Evolutionary conservation across 1,139 yeast genomes (phyloP).

Genomic region (Pichia sp.): DNA sequence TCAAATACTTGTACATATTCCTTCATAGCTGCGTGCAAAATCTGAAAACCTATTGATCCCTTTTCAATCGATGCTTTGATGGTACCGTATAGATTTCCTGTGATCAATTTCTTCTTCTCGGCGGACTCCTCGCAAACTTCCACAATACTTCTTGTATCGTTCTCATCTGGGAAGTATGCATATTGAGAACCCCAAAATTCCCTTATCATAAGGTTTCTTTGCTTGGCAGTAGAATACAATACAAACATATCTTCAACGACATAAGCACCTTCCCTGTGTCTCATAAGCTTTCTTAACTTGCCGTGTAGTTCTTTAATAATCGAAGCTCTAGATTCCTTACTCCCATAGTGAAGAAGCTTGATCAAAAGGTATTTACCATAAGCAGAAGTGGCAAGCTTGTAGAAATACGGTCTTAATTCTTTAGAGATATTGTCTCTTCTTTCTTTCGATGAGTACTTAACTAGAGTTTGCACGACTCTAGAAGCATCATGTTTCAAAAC

Average conservation of each 20-base stretch:
- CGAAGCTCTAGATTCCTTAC: slow-evolving; percentile 68
- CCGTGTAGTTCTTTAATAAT: slow-evolving; percentile 88
- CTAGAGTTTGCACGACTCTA: slow-evolving; percentile 89
- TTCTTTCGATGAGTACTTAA: slow-evolving; percentile 77
- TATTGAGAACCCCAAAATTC: slow-evolving; percentile 98
- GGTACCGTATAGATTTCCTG: slow-evolving; percentile 75
- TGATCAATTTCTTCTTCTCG: slow-evolving; percentile 78
- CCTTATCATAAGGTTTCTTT: slow-evolving; percentile 84
- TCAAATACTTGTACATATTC: slow-evolving; percentile 75
- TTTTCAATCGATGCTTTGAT: slow-evolving; percentile 89
- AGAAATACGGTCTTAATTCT: slow-evolving; percentile 72
- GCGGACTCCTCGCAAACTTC: slow-evolving; percentile 66
- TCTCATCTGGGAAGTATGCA: slow-evolving; percentile 68
- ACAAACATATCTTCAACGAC: slow-evolving; percentile 92
- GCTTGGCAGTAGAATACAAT: slow-evolving; percentile 78
- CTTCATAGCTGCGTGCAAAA: slow-evolving; percentile 93
- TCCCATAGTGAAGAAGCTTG: slow-evolving; percentile 87
- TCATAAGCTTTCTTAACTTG: slow-evolving; percentile 82
- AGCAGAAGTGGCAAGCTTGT: slow-evolving; percentile 82
- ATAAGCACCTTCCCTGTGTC: slow-evolving; percentile 98
- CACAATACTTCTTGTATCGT: slow-evolving; percentile 62
- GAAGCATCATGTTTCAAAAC: slow-evolving; percentile 96
- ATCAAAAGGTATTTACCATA: slow-evolving; percentile 91
- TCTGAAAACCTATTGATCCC: slow-evolving; percentile 95
- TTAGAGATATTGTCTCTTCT: slow-evolving; percentile 70